phyloP scores from a whole-genome alignment of 75 land plant genomes.

The Cupressus sempervirens region DNA sequence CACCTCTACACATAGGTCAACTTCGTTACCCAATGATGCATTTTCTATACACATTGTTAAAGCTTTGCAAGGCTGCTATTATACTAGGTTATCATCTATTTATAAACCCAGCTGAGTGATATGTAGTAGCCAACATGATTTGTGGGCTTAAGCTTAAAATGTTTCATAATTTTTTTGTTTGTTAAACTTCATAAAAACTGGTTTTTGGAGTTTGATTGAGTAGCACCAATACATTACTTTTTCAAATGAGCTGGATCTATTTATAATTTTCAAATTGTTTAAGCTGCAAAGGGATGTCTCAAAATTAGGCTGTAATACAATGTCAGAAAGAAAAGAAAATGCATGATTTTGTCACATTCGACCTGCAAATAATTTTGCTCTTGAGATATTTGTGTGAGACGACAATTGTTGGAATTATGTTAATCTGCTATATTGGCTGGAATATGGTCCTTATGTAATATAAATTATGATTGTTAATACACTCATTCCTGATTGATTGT shows the following conservation, averaged over 20 bases:
- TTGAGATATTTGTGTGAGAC: no score
- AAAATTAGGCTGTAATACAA: background rate
- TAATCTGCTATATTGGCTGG: background rate
- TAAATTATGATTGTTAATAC: background rate
- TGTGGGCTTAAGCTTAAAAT: no score
- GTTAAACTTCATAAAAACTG: background rate
- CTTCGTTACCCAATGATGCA: no score
- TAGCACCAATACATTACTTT: background rate
- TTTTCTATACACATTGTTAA: no score
- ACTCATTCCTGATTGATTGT: no score
- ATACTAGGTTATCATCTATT: no score
- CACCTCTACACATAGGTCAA: no score
- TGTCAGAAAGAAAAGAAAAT: background rate
- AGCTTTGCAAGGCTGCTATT: no score
- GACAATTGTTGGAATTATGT: background rate
- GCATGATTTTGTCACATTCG: background rate
- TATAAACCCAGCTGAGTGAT: no score
- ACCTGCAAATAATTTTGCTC: background rate
- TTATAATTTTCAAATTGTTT: background rate
- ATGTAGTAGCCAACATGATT: no score
- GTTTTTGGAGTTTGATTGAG: background rate
- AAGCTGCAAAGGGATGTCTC: background rate
- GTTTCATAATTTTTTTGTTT: background rate
- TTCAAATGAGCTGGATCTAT: background rate
- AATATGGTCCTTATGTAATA: background rate